Evolutionary conservation across 2,329 filamentous ascomycete genomes (phyloP).

Genomic region (Phialophora verrucosa): DNA sequence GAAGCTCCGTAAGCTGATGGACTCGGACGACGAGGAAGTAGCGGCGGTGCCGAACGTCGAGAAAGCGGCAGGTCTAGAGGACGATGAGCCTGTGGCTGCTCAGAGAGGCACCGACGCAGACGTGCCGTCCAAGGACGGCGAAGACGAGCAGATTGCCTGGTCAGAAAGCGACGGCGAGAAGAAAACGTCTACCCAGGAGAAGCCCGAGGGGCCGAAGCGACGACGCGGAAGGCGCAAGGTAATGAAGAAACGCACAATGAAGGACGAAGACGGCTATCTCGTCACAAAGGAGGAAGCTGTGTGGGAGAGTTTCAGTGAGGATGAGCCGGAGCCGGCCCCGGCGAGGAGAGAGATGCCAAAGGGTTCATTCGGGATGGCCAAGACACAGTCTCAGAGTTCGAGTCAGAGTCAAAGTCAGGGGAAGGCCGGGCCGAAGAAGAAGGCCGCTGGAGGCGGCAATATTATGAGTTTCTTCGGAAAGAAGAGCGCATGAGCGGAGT

Average conservation of each 20-base stretch:
- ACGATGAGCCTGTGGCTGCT: constrained; percentile 24
- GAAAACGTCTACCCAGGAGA: constrained; percentile 37
- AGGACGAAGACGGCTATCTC: constrained; percentile 89
- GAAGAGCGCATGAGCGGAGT: constrained; percentile 53
- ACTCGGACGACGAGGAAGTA: constrained; percentile 62
- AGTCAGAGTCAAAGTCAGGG: constrained; percentile 44
- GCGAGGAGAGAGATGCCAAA: constrained; percentile 43
- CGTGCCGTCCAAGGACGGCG: constrained; percentile 56
- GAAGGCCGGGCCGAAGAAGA: constrained; percentile 46
- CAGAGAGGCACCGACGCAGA: constrained; percentile 19
- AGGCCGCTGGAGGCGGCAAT: constrained; percentile 64
- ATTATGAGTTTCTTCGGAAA: constrained; percentile 94
- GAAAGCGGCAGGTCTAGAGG: constrained; percentile 31
- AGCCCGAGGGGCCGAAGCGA: constrained; percentile 65
- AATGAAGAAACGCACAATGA: constrained; percentile 84
- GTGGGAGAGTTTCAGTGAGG: constrained; percentile 95
- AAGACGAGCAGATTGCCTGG: constrained; percentile 59
- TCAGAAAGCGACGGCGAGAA: constrained; percentile 35
- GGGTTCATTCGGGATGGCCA: constrained; percentile 35
- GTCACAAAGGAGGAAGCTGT: constrained; percentile 83
- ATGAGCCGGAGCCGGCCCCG: constrained; percentile 68
- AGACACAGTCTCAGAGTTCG: constrained; percentile 60
- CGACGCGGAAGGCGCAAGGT: constrained; percentile 78
- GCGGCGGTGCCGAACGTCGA: constrained; percentile 38
- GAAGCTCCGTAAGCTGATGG: constrained; percentile 75